Evolutionary conservation across 331 rosid species (phyloP).

Genomic region (Malus hybrid): DNA sequence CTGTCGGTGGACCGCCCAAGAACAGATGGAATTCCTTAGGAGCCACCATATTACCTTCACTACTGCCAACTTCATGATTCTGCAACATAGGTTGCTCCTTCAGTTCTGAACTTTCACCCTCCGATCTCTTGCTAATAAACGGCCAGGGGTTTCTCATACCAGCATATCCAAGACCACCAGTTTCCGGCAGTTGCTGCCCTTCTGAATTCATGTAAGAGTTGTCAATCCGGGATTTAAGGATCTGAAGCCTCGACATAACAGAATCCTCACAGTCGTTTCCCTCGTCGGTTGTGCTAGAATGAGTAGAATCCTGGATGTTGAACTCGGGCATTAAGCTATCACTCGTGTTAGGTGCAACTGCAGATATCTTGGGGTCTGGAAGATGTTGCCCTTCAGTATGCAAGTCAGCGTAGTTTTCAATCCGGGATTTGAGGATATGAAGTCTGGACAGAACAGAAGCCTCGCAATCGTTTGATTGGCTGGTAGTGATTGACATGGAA

Average conservation of each 20-base stretch:
- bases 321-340: neutral
- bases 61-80: constrained; percentile 19
- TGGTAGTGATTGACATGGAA: too few species aligned
- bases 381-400: constrained; percentile 20
- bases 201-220: constrained; percentile 15
- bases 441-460: too few species aligned
- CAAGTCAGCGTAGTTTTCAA: neutral
- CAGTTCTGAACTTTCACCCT: constrained; percentile 19
- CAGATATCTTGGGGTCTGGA: constrained; percentile 6
- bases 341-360: constrained; percentile 11
- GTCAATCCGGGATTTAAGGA: constrained; percentile 35
- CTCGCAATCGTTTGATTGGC: too few species aligned
- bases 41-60: constrained; percentile 11
- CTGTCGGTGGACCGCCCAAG: constrained; percentile 24
- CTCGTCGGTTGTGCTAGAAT: constrained; percentile 12
- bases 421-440: too few species aligned
- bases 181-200: constrained; percentile 21
- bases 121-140: constrained; percentile 19
- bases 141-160: constrained; percentile 25
- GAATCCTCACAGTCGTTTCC: constrained; percentile 36
- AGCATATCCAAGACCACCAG: constrained; percentile 12
- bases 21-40: constrained; percentile 22
- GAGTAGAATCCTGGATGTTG: constrained; percentile 16
- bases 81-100: constrained; percentile 15
- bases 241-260: constrained; percentile 40